Conservation (phyloP, 2,329 filamentous ascomycete genomes). For the Orbilia oligospora region DNA sequence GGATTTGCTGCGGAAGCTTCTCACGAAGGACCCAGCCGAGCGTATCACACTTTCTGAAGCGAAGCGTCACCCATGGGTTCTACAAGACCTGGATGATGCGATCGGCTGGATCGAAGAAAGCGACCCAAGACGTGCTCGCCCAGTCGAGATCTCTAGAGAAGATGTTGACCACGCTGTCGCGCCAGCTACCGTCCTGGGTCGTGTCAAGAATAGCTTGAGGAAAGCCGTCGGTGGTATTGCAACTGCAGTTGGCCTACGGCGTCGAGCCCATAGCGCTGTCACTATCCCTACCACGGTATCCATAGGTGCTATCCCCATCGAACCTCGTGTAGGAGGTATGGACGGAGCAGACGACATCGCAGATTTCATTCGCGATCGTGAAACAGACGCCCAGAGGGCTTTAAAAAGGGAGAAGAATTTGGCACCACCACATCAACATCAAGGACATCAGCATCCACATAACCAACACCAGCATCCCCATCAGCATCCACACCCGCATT, state of each 20-base stretch:
- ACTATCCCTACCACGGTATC: conserved; percentile 58
- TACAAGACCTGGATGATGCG: conserved; percentile 81
- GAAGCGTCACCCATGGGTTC: conserved; percentile 93
- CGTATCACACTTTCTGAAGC: conserved; percentile 92
- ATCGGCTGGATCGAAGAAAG: conserved; percentile 92
- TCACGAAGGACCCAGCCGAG: conserved; percentile 89
- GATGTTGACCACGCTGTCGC: conserved; percentile 93
- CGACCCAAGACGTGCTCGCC: conserved; percentile 83
- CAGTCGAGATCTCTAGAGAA: conserved; percentile 90
- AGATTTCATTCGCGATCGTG: conserved; percentile 57
- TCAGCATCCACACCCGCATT: conserved; percentile 21
- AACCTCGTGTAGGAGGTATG: conserved; percentile 22
- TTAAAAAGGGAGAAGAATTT: conserved; percentile 54
- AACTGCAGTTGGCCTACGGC: conserved; percentile 64
- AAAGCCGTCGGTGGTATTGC: conserved; percentile 77
- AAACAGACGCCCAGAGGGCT: conserved; percentile 59
- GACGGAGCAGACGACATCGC: conserved; percentile 54
- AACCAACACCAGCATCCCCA: neutral
- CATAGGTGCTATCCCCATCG: neutral
- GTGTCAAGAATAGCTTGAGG: conserved; percentile 83
- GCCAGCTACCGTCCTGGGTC: conserved; percentile 87
- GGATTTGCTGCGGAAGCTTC: conserved; percentile 82
- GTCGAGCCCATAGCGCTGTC: conserved; percentile 62
- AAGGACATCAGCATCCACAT: conserved; percentile 7
- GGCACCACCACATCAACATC: conserved; percentile 24